phyloP scores from a whole-genome alignment of 2,329 filamentous ascomycete genomes.

The Diaporthe vaccinii region DNA sequence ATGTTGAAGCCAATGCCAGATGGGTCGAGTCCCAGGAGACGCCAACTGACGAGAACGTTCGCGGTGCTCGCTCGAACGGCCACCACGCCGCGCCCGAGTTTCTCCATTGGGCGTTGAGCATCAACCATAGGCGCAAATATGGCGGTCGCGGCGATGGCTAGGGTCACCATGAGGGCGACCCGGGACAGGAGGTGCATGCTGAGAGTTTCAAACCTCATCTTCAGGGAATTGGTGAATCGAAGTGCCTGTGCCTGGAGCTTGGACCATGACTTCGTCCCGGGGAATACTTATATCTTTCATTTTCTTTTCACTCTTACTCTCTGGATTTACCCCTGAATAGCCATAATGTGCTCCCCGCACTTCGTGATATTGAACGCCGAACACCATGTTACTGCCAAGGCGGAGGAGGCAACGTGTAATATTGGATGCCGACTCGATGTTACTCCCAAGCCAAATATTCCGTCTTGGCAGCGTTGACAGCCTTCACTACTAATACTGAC shows the following conservation, averaged over 20 bases:
- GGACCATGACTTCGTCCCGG: background rate
- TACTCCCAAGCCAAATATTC: background rate
- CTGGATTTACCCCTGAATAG: no score
- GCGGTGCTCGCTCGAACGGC: background rate
- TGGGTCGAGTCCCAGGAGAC: background rate
- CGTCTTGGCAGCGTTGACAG: slow-evolving; percentile 5
- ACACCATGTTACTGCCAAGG: background rate
- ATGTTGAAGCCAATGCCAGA: background rate
- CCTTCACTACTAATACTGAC: background rate
- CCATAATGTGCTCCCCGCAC: background rate
- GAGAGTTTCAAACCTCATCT: background rate
- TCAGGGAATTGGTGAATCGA: background rate
- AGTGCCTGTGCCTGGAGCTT: no score
- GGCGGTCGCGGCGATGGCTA: background rate
- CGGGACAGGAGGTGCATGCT: background rate
- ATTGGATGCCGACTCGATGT: background rate
- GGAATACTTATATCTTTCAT: background rate
- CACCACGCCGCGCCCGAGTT: background rate
- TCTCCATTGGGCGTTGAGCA: slow-evolving; percentile 3
- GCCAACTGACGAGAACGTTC: slow-evolving; percentile 12
- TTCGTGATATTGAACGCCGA: background rate
- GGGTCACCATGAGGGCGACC: background rate
- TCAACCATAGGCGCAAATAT: background rate
- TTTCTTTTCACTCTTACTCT: no score
- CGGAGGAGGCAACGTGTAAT: background rate